A percentile compares a stretch with the other conserved stretches of the same genome.
phyloP scores from a whole-genome alignment of 2,329 filamentous ascomycete genomes.

The Verticillium nubilum region DNA sequence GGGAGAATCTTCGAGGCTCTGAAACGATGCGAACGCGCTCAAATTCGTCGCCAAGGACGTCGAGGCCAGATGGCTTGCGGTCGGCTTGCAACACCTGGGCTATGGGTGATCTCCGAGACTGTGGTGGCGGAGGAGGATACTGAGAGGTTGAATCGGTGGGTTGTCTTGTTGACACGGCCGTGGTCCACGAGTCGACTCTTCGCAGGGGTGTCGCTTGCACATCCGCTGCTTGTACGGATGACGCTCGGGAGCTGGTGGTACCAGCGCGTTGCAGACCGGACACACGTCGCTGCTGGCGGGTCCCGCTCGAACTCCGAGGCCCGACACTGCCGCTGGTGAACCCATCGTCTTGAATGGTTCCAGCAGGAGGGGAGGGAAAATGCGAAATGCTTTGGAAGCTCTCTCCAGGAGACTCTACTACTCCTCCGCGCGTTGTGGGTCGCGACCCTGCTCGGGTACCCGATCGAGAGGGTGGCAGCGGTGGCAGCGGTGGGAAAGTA shows the following conservation, averaged over 20 bases:
- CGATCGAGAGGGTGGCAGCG: neutral
- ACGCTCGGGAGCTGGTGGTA: neutral
- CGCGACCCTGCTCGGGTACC: neutral
- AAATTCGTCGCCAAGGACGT: conserved; percentile 3
- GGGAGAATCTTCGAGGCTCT: neutral
- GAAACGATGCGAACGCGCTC: conserved; percentile 1
- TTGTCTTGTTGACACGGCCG: neutral
- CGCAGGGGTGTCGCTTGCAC: neutral
- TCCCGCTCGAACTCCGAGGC: neutral
- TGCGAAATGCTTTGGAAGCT: neutral
- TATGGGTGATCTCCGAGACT: neutral
- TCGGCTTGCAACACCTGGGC: neutral
- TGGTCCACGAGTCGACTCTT: neutral
- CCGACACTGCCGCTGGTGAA: neutral
- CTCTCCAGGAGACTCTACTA: neutral
- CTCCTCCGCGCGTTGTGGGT: neutral
- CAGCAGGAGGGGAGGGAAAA: neutral
- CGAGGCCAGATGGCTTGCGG: neutral
- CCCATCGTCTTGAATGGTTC: neutral
- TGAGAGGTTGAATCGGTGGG: neutral
- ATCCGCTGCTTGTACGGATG: neutral
- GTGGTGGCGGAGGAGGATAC: neutral
- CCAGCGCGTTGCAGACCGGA: neutral
- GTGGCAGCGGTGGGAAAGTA: neutral
- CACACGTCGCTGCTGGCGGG: neutral